Percentiles rank a stretch among this genome's conserved stretches.
phyloP scores from a whole-genome alignment of 805 yeast species.

The Debaryomyces hansenii region DNA sequence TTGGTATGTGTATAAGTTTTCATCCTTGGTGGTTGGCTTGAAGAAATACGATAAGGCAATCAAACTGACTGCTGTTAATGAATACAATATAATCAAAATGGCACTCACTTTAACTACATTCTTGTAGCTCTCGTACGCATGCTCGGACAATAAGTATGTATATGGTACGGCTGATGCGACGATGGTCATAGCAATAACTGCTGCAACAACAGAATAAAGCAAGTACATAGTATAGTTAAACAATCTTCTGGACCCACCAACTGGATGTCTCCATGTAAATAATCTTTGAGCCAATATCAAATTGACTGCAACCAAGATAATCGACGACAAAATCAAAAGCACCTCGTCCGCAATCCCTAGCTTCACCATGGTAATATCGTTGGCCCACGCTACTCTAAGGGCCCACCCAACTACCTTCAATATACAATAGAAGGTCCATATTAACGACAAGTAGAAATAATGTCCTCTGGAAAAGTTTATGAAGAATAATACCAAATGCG shows the following conservation, averaged over 20 bases:
- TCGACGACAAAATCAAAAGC: constrained; percentile 56
- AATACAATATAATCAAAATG: constrained; percentile 42
- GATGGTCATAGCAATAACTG: constrained; percentile 66
- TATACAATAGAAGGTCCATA: constrained; percentile 52
- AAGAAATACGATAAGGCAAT: constrained; percentile 52
- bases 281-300: constrained; percentile 69
- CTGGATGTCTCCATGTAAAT: constrained; percentile 78
- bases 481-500: constrained; percentile 47
- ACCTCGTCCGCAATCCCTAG: constrained; percentile 59
- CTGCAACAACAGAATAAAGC: constrained; percentile 54
- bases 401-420: constrained; percentile 60
- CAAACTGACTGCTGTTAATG: constrained; percentile 51
- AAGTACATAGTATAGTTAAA: constrained; percentile 53
- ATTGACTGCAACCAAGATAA: constrained; percentile 58
- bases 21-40: constrained; percentile 54
- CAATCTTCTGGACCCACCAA: constrained; percentile 52
- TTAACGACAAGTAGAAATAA: constrained; percentile 54
- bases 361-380: constrained; percentile 44
- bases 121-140: constrained; percentile 49
- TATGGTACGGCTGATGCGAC: constrained; percentile 63
- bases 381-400: constrained; percentile 59
- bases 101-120: constrained; percentile 50
- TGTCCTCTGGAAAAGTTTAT: constrained; percentile 57
- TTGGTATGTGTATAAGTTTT: constrained; percentile 57
- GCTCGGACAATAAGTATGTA: constrained; percentile 49